phyloP scores from a whole-genome alignment of 495 filamentous ascomycete species.

The Penicillium steckii region DNA sequence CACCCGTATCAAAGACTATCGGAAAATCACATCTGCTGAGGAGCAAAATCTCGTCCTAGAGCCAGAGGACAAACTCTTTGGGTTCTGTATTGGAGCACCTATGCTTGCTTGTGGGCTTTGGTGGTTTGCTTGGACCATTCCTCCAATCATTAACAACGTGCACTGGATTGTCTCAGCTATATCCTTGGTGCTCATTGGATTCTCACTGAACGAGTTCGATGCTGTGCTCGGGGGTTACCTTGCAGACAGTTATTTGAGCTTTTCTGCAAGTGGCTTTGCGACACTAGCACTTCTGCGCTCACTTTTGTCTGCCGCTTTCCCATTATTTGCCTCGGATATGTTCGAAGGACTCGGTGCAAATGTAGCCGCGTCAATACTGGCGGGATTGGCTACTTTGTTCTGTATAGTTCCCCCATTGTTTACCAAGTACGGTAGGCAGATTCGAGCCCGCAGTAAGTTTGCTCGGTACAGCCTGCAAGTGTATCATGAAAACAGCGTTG shows the following conservation, averaged over 20 bases:
- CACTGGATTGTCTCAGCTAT: conserved; percentile 37
- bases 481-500: conserved; percentile 15
- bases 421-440: conserved; percentile 27
- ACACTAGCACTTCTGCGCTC: conserved; percentile 36
- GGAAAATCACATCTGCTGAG: neutral
- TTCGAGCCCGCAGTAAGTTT: conserved; percentile 43
- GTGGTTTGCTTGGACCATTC: conserved; percentile 46
- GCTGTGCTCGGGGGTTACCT: conserved; percentile 43
- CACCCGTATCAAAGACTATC: conserved; percentile 1
- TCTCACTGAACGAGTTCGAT: conserved; percentile 43
- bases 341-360: conserved; percentile 36
- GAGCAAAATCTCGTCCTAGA: neutral
- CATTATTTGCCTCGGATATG: conserved; percentile 39
- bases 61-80: conserved; percentile 12
- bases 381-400: neutral
- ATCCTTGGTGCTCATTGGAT: conserved; percentile 37
- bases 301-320: conserved; percentile 34
- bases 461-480: conserved; percentile 32
- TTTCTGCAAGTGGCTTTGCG: conserved; percentile 40
- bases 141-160: conserved; percentile 21
- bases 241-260: conserved; percentile 42
- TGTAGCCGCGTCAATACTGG: conserved; percentile 31
- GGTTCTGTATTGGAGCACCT: conserved; percentile 40
- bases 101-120: conserved; percentile 33
- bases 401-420: conserved; percentile 21